Conservation (phyloP, 176 grass and related monocot genomes). For the Melocanna baccifera region DNA sequence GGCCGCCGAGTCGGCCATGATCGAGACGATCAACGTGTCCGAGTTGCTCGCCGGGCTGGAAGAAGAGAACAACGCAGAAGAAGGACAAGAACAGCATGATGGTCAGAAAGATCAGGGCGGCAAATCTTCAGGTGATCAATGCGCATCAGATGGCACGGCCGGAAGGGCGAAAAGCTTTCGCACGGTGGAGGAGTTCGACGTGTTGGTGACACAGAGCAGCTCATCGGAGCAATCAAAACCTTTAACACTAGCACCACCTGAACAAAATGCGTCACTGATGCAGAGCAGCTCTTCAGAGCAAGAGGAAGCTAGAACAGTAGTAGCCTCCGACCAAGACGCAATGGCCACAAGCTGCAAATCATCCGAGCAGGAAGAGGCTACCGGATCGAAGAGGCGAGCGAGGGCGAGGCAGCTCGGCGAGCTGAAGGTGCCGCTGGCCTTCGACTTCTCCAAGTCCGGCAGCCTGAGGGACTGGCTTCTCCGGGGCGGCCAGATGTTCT, state of each 20-base stretch:
- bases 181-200: conserved; percentile 63
- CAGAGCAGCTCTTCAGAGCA: conserved; percentile 8
- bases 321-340: neutral
- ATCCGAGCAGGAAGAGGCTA: neutral
- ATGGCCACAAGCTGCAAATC: neutral
- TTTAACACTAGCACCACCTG: neutral
- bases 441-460: conserved; percentile 67
- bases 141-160: neutral
- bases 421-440: conserved; percentile 49
- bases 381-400: conserved; percentile 39
- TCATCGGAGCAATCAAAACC: neutral
- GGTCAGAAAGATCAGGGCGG: neutral
- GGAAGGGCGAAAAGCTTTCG: conserved; percentile 50
- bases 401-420: conserved; percentile 53
- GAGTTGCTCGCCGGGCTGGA: conserved; percentile 75
- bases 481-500: conserved; percentile 61
- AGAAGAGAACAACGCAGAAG: conserved; percentile 33
- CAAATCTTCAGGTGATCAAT: neutral
- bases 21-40: conserved; percentile 73
- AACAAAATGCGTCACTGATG: neutral
- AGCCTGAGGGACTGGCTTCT: conserved; percentile 79
- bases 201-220: neutral
- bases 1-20: neutral
- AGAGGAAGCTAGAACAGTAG: neutral
- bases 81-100: neutral